phyloP scores from a whole-genome alignment of 2,329 filamentous ascomycete genomes.

The Ilyonectria sp. region DNA sequence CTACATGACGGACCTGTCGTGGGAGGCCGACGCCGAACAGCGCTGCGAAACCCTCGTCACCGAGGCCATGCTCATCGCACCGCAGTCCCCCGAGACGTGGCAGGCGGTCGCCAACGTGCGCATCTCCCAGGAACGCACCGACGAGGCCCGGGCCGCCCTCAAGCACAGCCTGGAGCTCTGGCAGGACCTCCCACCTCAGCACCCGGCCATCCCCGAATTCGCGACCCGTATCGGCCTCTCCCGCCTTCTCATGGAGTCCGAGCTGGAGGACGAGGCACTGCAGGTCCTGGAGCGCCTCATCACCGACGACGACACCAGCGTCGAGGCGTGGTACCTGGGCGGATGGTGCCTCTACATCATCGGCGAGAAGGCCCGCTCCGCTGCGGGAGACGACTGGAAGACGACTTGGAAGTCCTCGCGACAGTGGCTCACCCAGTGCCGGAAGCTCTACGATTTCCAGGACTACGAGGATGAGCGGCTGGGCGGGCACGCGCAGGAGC shows the following conservation, averaged over 20 bases:
- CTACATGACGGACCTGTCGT: slow-evolving; percentile 98
- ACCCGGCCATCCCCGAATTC: slow-evolving; percentile 86
- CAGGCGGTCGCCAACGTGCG: slow-evolving; percentile 95
- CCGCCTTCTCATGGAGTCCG: slow-evolving; percentile 90
- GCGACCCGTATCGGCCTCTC: slow-evolving; percentile 87
- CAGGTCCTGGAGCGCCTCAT: slow-evolving; percentile 88
- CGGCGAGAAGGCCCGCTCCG: slow-evolving; percentile 73
- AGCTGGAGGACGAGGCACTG: slow-evolving; percentile 87
- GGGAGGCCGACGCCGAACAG: slow-evolving; percentile 90
- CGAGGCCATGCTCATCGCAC: slow-evolving; percentile 89
- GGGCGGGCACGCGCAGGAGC: slow-evolving; percentile 81
- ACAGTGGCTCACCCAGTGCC: slow-evolving; percentile 85
- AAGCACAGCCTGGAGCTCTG: slow-evolving; percentile 85
- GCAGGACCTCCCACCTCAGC: slow-evolving; percentile 81
- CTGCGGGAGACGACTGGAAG: slow-evolving; percentile 67
- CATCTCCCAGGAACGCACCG: slow-evolving; percentile 85
- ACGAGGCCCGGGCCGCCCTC: slow-evolving; percentile 86
- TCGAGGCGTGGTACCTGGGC: slow-evolving; percentile 97
- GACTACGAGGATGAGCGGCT: slow-evolving; percentile 90
- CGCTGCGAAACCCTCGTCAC: slow-evolving; percentile 91
- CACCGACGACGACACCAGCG: slow-evolving; percentile 91
- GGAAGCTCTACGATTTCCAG: slow-evolving; percentile 82
- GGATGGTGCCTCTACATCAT: slow-evolving; percentile 92
- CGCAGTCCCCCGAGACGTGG: slow-evolving; percentile 87
- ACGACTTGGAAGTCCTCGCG: slow-evolving; percentile 81